These are phyloP conservation scores for Ophiocordyceps camponoti-saundersi DNA, from an alignment of 2,329 filamentous ascomycete species.

Conservation along the genomic window DNA sequence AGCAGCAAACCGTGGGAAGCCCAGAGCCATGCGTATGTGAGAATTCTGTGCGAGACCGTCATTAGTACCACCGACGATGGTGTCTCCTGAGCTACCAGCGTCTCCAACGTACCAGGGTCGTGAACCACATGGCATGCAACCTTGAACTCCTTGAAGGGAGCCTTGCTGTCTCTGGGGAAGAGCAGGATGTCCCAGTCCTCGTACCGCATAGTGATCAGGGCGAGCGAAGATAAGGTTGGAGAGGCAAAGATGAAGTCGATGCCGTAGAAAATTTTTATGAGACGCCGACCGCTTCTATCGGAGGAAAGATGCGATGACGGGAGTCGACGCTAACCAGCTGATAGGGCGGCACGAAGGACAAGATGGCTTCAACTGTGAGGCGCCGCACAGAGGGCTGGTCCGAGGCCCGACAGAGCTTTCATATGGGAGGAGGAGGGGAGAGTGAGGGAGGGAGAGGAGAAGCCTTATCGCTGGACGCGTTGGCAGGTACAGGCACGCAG, in stretches of 20 bases:
- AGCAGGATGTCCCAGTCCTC: conserved; percentile 75
- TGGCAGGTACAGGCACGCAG: not conserved
- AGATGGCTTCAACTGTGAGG: not conserved
- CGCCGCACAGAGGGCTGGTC: not conserved
- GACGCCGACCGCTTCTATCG: not conserved
- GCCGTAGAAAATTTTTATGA: not conserved
- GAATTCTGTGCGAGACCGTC: conserved; percentile 24
- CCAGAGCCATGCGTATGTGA: conserved; percentile 29
- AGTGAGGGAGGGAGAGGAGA: not conserved
- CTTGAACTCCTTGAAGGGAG: conserved; percentile 69
- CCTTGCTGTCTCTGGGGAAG: conserved; percentile 48
- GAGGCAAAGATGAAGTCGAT: not conserved
- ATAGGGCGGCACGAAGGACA: not conserved
- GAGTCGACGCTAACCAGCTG: not conserved
- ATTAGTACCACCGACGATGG: not conserved
- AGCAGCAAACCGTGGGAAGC: conserved; percentile 54
- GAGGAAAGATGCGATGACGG: not conserved
- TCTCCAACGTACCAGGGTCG: conserved; percentile 21
- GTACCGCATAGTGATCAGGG: conserved; percentile 50
- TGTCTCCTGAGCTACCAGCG: not conserved
- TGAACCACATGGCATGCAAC: conserved; percentile 57
- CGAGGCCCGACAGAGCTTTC: not conserved
- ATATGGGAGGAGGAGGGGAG: not conserved
- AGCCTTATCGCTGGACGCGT: not conserved
- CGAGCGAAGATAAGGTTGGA: not conserved